phyloP scores from a whole-genome alignment of 2,329 filamentous ascomycete species.

The Aspergillus sp. region DNA sequence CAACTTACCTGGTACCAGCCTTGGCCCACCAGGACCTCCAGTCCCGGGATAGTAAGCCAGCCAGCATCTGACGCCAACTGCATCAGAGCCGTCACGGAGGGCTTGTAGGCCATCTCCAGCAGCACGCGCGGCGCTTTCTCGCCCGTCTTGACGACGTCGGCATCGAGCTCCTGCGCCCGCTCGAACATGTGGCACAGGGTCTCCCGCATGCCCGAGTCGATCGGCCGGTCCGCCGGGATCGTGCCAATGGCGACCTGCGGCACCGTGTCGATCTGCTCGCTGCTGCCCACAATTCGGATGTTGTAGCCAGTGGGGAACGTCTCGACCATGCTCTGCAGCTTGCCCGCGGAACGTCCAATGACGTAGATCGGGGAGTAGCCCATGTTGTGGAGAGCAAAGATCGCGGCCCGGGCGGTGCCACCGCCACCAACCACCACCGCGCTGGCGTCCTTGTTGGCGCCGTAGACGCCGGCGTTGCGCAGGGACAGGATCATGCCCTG shows the following conservation, averaged over 20 bases:
- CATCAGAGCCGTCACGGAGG: slow-evolving; percentile 79
- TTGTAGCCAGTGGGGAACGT: slow-evolving; percentile 75
- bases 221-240: slow-evolving; percentile 82
- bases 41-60: slow-evolving; percentile 80
- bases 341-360: slow-evolving; percentile 70
- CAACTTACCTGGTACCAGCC: slow-evolving; percentile 72
- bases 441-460: slow-evolving; percentile 43
- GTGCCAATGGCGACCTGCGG: slow-evolving; percentile 80
- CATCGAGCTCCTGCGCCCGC: slow-evolving; percentile 48
- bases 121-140: slow-evolving; percentile 58
- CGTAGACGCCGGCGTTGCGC: slow-evolving; percentile 62
- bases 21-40: slow-evolving; percentile 88
- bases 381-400: slow-evolving; percentile 82
- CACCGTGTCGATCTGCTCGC: slow-evolving; percentile 52
- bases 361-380: slow-evolving; percentile 85
- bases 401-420: slow-evolving; percentile 85
- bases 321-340: slow-evolving; percentile 65
- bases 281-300: slow-evolving; percentile 61
- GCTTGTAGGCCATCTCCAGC: slow-evolving; percentile 96
- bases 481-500: slow-evolving; percentile 83
- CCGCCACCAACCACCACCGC: slow-evolving; percentile 87
- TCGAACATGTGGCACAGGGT: slow-evolving; percentile 59
- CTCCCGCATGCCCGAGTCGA: slow-evolving; percentile 69
- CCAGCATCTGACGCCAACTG: slow-evolving; percentile 72
- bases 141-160: slow-evolving; percentile 31